Base-by-base conservation (phyloP, 768 basidiomycete genomes). In the Boletellus sp. region DNA sequence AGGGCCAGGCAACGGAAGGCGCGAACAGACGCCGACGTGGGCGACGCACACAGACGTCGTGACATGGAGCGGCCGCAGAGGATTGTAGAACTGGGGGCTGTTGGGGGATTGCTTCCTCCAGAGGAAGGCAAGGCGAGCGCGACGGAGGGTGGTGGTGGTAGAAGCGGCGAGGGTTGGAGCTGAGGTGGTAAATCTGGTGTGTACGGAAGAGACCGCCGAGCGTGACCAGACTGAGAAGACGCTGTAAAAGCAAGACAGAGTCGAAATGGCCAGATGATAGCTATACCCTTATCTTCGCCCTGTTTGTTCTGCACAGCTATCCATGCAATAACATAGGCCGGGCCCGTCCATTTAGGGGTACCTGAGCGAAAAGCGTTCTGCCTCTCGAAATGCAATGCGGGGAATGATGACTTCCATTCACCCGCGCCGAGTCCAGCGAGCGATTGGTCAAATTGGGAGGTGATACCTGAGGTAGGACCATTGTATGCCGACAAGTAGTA, bases 261-360 rank as follows among this genome's bases (percentile, higher is more conserved):
- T 1, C 72, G 66, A 2, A 77, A 67, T 2, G 90, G 89, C 73
- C 88, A 91, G 53, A 90, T 80, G 42, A 86, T 71, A n/a, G 78
- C 72, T 26, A 87, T 70, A 1, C 88, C 88, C 57, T 89, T 90
- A 55, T 88, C 86, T 63, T 90, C 88, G 28, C 85, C 87, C 55
- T 85, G 87, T 53, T 78, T 83, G 58, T 87, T 87, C 65, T 88
- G 80, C 17, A 90, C 84, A 28, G 75, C 77, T 33, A 90, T 74
- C 83, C 84, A 90, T 4, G 79, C 85, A 45, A 90, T 81, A 39
- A 88, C 66, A 62, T 81, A 88, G 15, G 58, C 56, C 3, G 65
- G 64, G 37, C 35, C 49, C 34, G 50, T 45, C 40, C 48, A 46
- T 46, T 57, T 56, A 48, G 40, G 60, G 26, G 33, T 52, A 45